phyloP scores from a whole-genome alignment of 495 filamentous ascomycete genomes.

The Venustampulla echinocandica region DNA sequence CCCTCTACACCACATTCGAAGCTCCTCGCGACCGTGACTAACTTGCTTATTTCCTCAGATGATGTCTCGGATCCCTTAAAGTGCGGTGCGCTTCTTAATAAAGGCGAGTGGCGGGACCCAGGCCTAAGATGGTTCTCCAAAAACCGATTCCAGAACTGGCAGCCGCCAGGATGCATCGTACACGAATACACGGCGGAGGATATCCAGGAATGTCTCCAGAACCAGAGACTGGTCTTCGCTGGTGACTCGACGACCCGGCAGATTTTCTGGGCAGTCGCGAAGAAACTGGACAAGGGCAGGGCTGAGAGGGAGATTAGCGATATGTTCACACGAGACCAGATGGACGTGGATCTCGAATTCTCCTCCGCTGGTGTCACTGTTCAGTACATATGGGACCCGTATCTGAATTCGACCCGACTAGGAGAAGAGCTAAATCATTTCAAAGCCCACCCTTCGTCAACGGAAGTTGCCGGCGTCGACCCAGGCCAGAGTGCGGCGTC shows the following conservation, averaged over 20 bases:
- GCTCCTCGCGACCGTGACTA: constrained; percentile 11
- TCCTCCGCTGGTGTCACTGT: constrained; percentile 32
- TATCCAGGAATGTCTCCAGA: constrained; percentile 36
- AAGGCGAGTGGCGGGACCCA: constrained; percentile 46
- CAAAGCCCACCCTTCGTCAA: constrained; percentile 7
- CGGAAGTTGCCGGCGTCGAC: no score
- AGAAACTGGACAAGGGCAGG: constrained; percentile 35
- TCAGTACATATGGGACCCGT: constrained; percentile 56
- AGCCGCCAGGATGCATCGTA: constrained; percentile 51
- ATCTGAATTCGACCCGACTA: constrained; percentile 44
- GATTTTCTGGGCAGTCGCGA: constrained; percentile 49
- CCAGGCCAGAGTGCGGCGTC: no score
- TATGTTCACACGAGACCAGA: constrained; percentile 22
- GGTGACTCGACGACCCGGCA: constrained; percentile 52
- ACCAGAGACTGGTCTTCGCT: constrained; percentile 43
- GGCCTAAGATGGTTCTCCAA: constrained; percentile 15
- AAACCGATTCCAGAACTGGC: constrained; percentile 38
- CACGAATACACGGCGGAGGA: constrained; percentile 42
- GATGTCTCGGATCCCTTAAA: constrained; percentile 44
- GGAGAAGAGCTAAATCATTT: constrained; percentile 31
- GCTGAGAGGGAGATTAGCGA: constrained; percentile 25
- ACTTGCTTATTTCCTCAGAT: constrained; percentile 14
- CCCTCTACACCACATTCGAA: constrained; percentile 4
- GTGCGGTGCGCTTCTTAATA: constrained; percentile 43
- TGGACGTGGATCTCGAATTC: constrained; percentile 38